Conservation (phyloP, 179 eudicot genomes). For the Silene coronaria region DNA sequence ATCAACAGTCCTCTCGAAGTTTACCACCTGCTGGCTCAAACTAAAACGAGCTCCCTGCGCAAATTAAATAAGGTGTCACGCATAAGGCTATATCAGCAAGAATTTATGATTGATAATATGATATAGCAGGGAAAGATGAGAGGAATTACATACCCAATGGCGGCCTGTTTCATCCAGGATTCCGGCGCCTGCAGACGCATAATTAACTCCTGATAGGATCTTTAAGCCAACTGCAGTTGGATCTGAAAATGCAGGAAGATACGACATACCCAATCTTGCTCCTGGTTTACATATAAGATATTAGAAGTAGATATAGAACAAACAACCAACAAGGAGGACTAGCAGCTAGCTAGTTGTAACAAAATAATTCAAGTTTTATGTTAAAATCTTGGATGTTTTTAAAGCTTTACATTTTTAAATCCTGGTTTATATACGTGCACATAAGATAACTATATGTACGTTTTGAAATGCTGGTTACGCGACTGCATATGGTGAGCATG, state of each 20-base stretch:
- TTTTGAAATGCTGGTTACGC: too few relatives aligned
- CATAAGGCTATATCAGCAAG: too few relatives aligned
- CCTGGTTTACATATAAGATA: slow-evolving; percentile 26
- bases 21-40: slow-evolving; percentile 58
- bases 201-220: slow-evolving; percentile 37
- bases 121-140: too few relatives aligned
- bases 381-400: too few relatives aligned
- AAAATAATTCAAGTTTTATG: too few relatives aligned
- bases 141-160: slow-evolving; percentile 36
- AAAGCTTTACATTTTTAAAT: too few relatives aligned
- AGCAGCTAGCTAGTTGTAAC: background rate
- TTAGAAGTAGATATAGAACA: too few relatives aligned
- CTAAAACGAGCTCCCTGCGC: slow-evolving; percentile 66
- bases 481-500: background rate
- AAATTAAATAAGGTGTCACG: too few relatives aligned
- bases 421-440: too few relatives aligned
- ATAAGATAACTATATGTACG: too few relatives aligned
- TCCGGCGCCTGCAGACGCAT: slow-evolving; percentile 48
- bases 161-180: slow-evolving; percentile 41
- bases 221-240: slow-evolving; percentile 26
- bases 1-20: slow-evolving; percentile 54
- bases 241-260: slow-evolving; percentile 35
- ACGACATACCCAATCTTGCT: slow-evolving; percentile 26
- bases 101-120: too few relatives aligned
- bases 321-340: too few relatives aligned